These are phyloP conservation scores for Phascolomyces articulosus DNA, from an alignment of 371 early-diverging fungal species.

Conservation along the genomic window DNA sequence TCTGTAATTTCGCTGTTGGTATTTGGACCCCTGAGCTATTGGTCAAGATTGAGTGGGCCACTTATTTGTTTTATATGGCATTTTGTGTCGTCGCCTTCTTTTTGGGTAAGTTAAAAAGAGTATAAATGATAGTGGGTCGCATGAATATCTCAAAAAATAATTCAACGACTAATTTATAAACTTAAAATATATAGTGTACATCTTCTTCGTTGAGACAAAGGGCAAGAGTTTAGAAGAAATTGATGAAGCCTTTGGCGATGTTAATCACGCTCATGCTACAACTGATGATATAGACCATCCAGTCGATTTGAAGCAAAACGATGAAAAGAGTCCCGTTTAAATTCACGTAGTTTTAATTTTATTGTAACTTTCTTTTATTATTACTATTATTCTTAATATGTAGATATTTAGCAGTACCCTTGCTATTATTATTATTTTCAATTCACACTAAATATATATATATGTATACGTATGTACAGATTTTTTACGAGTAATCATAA, in stretches of 20 bases:
- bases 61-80: slow-evolving; percentile 56
- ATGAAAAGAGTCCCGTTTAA: not conserved
- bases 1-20: slow-evolving; percentile 47
- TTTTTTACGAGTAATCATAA: too few species aligned
- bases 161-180: too few species aligned
- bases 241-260: slow-evolving; percentile 48
- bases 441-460: too few species aligned
- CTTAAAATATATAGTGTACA: slow-evolving; percentile 15
- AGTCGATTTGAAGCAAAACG: not conserved
- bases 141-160: too few species aligned
- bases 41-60: slow-evolving; percentile 59
- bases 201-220: slow-evolving; percentile 52
- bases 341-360: too few species aligned
- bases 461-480: too few species aligned
- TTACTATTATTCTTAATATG: too few species aligned
- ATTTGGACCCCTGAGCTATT: slow-evolving; percentile 39
- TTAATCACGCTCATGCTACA: slow-evolving; percentile 3
- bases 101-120: slow-evolving; percentile 18
- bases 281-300: not conserved
- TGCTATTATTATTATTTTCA: too few species aligned
- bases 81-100: slow-evolving; percentile 34
- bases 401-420: too few species aligned
- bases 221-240: slow-evolving; percentile 54
- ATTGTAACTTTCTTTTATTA: too few species aligned
- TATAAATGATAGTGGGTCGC: too few species aligned